Base-by-base conservation (phyloP, 805 yeast species). In the Myxozyma sirexii region DNA sequence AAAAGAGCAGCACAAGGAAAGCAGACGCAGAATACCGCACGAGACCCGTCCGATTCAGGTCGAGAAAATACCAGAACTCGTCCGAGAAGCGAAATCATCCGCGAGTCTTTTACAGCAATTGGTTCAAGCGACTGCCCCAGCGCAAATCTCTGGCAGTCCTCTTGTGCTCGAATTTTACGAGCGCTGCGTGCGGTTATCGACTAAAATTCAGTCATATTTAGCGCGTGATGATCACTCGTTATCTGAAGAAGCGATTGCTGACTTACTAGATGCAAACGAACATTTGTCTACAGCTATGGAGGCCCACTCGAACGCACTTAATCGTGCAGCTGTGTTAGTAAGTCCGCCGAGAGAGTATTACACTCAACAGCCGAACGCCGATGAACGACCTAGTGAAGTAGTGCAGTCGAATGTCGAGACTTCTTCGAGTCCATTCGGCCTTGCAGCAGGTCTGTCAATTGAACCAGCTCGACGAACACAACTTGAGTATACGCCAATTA, bases 301-400 rank as follows among this genome's bases (percentile, higher is more conserved):
- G 4, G 54, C 55, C 10, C 65, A 62, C 33, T 37, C 33, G 27
- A 31, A 26, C 2, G 62, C 65, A 6, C 60, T 62, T 10, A 56
- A 59, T 21, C 52, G 58, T 4, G 65, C 65, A 3, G 42, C 65
- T 1, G 5, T 26, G 24, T 44, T 62, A 6, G 63, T 59, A 2
- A 51, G 59, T 21, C 63, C 65, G 44, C 65, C 65, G 19, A 24
- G 63, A 23, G 63, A 62, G 24, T 57, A 55, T 52, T 62, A 59
- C 49, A 45, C 19, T 19, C 37, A 44, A 31, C 17, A 52, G 33
- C 21, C 17, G 10, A 6, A 15, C 3, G 17, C 29, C 17, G 10
- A n/a, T 1, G 39, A 21, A 19, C 39, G 10, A 7, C 8, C 50
- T 8, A 15, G 24, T 8, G 42, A 27, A 31, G 5, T 24, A 8